A percentile compares a stretch with the other conserved stretches of the same genome.
These are phyloP conservation scores for Mentha longifolia DNA, from an alignment of 257 asterid genomes.

Conservation along the genomic window DNA sequence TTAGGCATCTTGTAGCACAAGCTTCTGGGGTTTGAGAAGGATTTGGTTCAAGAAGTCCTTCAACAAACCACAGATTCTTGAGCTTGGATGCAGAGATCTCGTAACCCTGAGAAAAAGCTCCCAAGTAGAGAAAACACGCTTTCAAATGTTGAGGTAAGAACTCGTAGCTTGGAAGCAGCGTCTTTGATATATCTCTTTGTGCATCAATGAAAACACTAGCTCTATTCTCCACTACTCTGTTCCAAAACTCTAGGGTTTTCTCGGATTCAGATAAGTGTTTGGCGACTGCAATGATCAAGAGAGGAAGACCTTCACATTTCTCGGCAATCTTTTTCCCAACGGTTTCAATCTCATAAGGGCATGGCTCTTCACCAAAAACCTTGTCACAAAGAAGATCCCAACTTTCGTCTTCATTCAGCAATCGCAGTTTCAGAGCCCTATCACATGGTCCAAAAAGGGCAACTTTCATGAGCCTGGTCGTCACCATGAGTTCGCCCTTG, in stretches of 20 bases:
- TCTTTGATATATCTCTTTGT: not conserved
- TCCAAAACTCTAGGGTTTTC: constrained; percentile 2
- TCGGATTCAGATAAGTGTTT: not conserved
- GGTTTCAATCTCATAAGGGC: not conserved
- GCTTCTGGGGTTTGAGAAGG: not conserved
- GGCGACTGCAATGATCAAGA: not conserved
- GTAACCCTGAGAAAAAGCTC: not conserved
- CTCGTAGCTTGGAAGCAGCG: not conserved
- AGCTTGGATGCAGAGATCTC: not conserved
- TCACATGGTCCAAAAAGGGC: not conserved
- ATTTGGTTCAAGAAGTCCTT: not conserved
- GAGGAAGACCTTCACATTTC: constrained; percentile 25
- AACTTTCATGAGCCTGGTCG: not conserved
- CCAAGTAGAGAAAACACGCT: not conserved
- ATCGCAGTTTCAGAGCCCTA: not conserved
- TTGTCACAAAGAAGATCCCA: not conserved
- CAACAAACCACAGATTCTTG: not conserved
- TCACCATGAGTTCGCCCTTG: not conserved
- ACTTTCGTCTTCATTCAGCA: constrained; percentile 6
- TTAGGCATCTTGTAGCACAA: not conserved
- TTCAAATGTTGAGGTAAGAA: not conserved
- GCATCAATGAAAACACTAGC: not conserved
- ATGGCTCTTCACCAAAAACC: not conserved
- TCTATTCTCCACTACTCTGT: not conserved
- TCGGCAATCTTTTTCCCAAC: constrained; percentile 17